These are phyloP conservation scores for Saccharomyces hybrid DNA, from an alignment of 1,139 yeast genomes.

Conservation along the genomic window DNA sequence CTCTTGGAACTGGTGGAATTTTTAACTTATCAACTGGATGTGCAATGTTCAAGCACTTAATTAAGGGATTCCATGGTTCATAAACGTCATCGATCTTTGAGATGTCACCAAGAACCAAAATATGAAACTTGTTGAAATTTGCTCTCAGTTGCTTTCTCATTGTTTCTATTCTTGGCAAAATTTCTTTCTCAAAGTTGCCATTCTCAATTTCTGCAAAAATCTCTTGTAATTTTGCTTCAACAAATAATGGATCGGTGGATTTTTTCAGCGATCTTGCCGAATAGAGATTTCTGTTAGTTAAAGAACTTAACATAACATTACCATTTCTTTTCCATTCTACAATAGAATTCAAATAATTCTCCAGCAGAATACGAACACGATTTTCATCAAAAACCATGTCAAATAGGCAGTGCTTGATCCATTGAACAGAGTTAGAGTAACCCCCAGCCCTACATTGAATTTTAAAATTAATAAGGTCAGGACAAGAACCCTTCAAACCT, in stretches of 20 bases:
- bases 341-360: conserved; percentile 64
- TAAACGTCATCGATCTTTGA: conserved; percentile 24
- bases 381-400: conserved; percentile 63
- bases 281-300: conserved; percentile 47
- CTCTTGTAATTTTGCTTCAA: conserved; percentile 51
- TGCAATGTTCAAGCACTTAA: conserved; percentile 16
- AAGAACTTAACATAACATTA: conserved; percentile 57
- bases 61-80: conserved; percentile 48
- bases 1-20: conserved; percentile 42
- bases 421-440: conserved; percentile 60
- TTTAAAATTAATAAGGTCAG: conserved; percentile 55
- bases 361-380: conserved; percentile 62
- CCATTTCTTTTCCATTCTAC: conserved; percentile 82
- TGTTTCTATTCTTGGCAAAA: conserved; percentile 47
- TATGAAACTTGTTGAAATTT: conserved; percentile 51
- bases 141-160: conserved; percentile 52
- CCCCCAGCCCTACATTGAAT: conserved; percentile 56
- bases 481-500: conserved; percentile 54
- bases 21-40: conserved; percentile 8
- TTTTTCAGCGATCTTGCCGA: conserved; percentile 54
- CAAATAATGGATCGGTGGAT: conserved; percentile 56
- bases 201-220: conserved; percentile 45
- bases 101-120: conserved; percentile 67
- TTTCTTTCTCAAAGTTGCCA: conserved; percentile 31
- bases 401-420: conserved; percentile 64